A percentile compares a stretch with the other conserved stretches of the same genome.
These are phyloP conservation scores for Teunomyces kruisii DNA, from an alignment of 805 yeast genomes.

Conservation along the genomic window DNA sequence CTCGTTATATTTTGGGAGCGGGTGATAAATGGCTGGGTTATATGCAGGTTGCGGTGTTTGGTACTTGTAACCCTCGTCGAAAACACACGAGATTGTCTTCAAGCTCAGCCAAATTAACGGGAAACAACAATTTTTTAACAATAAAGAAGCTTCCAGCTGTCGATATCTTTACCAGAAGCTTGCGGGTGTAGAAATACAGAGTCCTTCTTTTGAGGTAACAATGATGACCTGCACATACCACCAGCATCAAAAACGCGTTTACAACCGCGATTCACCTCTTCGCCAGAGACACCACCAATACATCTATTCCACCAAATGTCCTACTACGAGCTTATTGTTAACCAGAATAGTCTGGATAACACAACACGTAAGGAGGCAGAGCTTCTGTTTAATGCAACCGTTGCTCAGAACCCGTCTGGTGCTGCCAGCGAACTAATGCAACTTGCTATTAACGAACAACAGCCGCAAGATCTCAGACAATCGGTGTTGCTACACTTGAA, in stretches of 20 bases:
- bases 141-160: no score
- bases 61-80: no score
- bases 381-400: conserved; percentile 39
- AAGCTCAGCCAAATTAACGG: no score
- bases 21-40: background rate
- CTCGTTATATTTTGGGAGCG: background rate
- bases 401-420: conserved; percentile 50
- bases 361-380: conserved; percentile 53
- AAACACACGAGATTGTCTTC: no score
- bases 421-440: conserved; percentile 43
- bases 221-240: background rate
- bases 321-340: conserved; percentile 8
- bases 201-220: no score
- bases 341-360: conserved; percentile 50
- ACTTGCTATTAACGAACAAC: conserved; percentile 33
- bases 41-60: background rate
- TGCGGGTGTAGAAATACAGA: no score
- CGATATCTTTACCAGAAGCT: no score
- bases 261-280: background rate
- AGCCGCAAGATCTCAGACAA: conserved; percentile 49
- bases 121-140: no score
- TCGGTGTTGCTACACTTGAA: conserved; percentile 66
- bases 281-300: background rate
- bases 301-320: background rate
- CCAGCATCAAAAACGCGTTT: background rate